Conservation (phyloP, 768 basidiomycete species). For the Suillus subaureus region DNA sequence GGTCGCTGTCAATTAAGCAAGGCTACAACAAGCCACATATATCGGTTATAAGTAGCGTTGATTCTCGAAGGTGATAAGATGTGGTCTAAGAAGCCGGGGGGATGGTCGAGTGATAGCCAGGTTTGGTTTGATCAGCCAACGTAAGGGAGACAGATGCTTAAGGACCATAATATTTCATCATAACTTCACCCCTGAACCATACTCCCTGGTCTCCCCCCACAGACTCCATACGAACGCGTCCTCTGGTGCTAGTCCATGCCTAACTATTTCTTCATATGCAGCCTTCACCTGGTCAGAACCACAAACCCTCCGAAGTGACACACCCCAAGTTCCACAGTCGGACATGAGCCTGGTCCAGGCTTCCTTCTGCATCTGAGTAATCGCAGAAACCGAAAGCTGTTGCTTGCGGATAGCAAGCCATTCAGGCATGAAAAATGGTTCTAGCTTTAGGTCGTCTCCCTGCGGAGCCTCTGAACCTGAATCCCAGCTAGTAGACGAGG, state of each 20-base stretch:
- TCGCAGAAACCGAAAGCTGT: constrained; percentile 48
- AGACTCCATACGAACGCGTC: constrained; percentile 66
- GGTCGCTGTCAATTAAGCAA: background rate
- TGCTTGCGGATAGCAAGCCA: constrained; percentile 61
- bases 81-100: background rate
- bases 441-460: constrained; percentile 28
- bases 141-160: background rate
- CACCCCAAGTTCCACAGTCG: constrained; percentile 55
- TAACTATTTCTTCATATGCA: constrained; percentile 50
- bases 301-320: constrained; percentile 49
- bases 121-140: background rate
- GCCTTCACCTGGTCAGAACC: constrained; percentile 50
- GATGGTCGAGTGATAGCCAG: background rate
- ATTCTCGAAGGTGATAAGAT: background rate
- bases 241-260: constrained; percentile 52
- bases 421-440: constrained; percentile 70
- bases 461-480: background rate
- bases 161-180: constrained; percentile 1
- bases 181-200: background rate
- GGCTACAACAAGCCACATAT: background rate
- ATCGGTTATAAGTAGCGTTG: background rate
- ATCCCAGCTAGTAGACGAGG: constrained; percentile 38
- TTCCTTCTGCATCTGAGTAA: constrained; percentile 49
- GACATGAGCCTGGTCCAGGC: constrained; percentile 65
- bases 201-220: constrained; percentile 46